A percentile compares a stretch with the other conserved stretches of the same genome.
phyloP scores from a whole-genome alignment of 225 moss, liverwort and hornwort species.

The Pleurozium schreberi region DNA sequence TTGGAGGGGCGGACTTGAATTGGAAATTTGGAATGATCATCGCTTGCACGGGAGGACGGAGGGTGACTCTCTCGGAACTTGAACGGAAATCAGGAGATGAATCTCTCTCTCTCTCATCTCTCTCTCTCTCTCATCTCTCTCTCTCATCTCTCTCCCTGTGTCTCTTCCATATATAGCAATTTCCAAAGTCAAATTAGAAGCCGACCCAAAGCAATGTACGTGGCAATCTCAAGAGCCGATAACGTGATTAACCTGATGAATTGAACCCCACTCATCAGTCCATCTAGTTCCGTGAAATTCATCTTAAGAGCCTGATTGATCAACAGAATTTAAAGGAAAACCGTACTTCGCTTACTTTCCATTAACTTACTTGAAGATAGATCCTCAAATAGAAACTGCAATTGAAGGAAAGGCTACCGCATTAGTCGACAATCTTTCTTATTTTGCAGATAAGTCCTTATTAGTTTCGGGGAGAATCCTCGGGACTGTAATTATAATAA shows the following conservation, averaged over 20 bases:
- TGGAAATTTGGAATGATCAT: not conserved
- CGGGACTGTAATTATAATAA: not conserved
- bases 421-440: not conserved
- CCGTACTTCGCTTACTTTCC: not conserved
- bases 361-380: not conserved
- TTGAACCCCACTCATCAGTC: not conserved
- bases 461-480: not conserved
- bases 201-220: not conserved
- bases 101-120: too few relatives aligned
- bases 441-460: not conserved
- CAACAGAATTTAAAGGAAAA: not conserved
- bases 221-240: not conserved
- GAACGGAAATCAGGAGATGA: not conserved
- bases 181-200: not conserved
- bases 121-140: too few relatives aligned
- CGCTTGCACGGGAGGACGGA: not conserved
- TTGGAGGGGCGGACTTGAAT: too few relatives aligned
- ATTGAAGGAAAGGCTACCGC: not conserved
- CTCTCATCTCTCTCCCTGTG: too few relatives aligned
- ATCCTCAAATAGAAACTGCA: not conserved
- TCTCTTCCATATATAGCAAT: not conserved
- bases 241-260: not conserved
- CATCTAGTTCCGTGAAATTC: too few relatives aligned
- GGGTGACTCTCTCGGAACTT: not conserved
- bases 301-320: not conserved